These are phyloP conservation scores for Plasmodium coatneyi DNA, from an alignment of 169 alveolate species.

Conservation along the genomic window DNA sequence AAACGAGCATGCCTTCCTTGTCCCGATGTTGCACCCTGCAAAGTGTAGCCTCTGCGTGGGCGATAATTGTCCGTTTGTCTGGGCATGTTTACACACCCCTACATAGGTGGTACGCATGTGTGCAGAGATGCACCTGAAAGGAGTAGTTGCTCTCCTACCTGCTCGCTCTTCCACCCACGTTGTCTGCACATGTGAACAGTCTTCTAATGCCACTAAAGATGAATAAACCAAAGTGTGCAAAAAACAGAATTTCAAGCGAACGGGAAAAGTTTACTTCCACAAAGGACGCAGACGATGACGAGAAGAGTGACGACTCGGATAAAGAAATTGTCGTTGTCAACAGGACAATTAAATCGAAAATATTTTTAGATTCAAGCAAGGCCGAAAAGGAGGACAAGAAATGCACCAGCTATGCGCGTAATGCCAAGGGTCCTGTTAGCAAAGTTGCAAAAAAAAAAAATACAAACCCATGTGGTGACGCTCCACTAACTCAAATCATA, in stretches of 20 bases:
- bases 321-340: slow-evolving; percentile 52
- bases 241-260: slow-evolving; percentile 12
- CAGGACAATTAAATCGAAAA: slow-evolving; percentile 50
- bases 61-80: not conserved
- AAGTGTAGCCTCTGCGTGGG: not conserved
- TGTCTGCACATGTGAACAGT: not conserved
- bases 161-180: not conserved
- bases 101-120: not conserved
- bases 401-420: not conserved
- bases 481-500: not conserved
- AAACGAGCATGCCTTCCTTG: not conserved
- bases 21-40: not conserved
- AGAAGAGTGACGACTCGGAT: slow-evolving; percentile 56
- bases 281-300: slow-evolving; percentile 8
- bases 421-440: not conserved
- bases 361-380: slow-evolving; percentile 10
- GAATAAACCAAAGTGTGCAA: not conserved
- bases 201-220: not conserved
- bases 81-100: not conserved
- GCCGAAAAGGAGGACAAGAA: not conserved
- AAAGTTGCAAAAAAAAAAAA: not conserved
- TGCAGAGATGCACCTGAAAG: not conserved
- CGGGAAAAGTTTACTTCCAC: not conserved
- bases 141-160: not conserved
- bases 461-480: not conserved